Base-by-base conservation (phyloP, 2,329 filamentous ascomycete species). In the Calonectria montana region DNA sequence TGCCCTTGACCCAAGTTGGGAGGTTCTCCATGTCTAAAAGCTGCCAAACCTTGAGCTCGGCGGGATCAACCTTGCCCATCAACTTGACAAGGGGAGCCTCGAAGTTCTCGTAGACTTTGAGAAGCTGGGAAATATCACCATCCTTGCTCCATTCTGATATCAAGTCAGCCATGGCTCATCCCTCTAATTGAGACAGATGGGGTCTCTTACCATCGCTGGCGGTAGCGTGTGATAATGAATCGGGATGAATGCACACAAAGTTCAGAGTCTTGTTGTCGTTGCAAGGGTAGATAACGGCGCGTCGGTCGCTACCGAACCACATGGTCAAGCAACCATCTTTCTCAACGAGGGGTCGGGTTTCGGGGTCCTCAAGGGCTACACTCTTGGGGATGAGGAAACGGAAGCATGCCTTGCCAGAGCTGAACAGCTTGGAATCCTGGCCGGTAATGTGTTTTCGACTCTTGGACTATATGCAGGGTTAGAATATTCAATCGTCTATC, bases 21-120 rank as follows among this genome's bases (percentile, higher is more conserved):
- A 94, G 80, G 1, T 85, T 82, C 7, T 89, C 87, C 88, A 93
- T 92, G 74, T 94, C 92, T 13, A 91, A 80, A 5, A 93, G 80
- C 55, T 86, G 87, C 90, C 90, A 92, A 0, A 90, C 83, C 70
- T 88, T 90, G 25, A 91, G 79, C 3, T 83, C 83, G 0, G 83
- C 78, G 0, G 85, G 81, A 7, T 87, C 84, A 0, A 82, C 86
- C 75, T 87, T 88, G 16, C 71, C 72, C 7, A 89, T 76, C 7
- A 89, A 74, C 23, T 83, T 81, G 13, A 82, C 75, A 0, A 89
- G 73, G 2, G 78, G 77, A 0, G 84, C 82, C 45, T 84, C 82
- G 67, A 89, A 90, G 15, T 84, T 80, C 15, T 83, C 29, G 78
- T 85, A 77, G 4, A 84, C 10, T 84, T 83, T 78, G 0, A 87